Evolutionary conservation across 441 rosid species (phyloP), one percentile per base, ranked within the genome.

Genomic region (Gossypium lobatum): DNA sequence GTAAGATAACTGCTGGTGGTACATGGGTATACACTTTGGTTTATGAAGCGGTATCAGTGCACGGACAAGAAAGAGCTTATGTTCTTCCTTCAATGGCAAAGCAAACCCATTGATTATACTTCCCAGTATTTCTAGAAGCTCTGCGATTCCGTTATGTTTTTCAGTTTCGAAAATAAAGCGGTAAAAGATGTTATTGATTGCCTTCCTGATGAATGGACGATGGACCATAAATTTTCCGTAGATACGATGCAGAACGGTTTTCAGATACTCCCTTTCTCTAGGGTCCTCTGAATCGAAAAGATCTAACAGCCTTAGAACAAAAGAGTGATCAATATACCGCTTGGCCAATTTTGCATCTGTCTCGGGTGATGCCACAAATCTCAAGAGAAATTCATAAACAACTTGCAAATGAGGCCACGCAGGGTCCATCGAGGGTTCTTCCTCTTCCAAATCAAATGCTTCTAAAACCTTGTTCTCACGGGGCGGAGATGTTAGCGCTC

Each of bases 151-250:
- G 46, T 92, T 92, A 67, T 92, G 97, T 83, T 90, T 92, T 87
- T 92, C 97, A 1, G 95, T 90, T 78, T 93, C 98, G 72, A 89
- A 93, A 64, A 93, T 86, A 79, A 91, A 91, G 26, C 86, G 83
- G 54, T 87, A 93, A 80, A 93, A 91, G 67, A 93, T 88, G 72
- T 89, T 78, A 87, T 91, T 93, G 74, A 90, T 93, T 16, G 96
- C 83, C 73, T 91, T 93, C 85, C 98, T 85, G 71, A 93, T 93
- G 83, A 85, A 93, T 17, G 98, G 96, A 50, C 97, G 86, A 79
- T 92, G 94, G 80, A 89, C 97, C 97, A 92, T 92, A 75, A 92
- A 92, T 81, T 92, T 92, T 71, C 96, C 97, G 25, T 92, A 92
- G 79, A 89, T 81, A 1, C 97, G 96, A 61, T 93, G 97, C n/a